These are phyloP conservation scores for Aspergillus chevalieri DNA, from an alignment of 2,329 filamentous ascomycete genomes.

Conservation along the genomic window DNA sequence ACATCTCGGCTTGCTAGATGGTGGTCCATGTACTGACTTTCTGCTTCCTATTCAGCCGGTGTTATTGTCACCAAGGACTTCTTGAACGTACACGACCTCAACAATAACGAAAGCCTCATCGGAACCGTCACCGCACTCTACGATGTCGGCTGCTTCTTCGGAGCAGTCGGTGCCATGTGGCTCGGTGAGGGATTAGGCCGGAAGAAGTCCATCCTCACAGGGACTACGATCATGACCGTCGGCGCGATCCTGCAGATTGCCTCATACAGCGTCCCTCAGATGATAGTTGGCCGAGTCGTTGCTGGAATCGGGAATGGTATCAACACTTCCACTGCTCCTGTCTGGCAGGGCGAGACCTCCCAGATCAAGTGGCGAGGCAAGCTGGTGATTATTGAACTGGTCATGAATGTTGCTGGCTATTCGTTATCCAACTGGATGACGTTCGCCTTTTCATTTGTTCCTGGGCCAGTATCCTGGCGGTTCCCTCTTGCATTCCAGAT, in stretches of 20 bases:
- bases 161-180: slow-evolving; percentile 16
- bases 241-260: slow-evolving; percentile 23
- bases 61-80: slow-evolving; percentile 19
- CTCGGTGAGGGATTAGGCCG: slow-evolving; percentile 16
- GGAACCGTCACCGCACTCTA: slow-evolving; percentile 13
- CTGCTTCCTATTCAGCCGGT: slow-evolving; percentile 11
- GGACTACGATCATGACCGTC: slow-evolving; percentile 16
- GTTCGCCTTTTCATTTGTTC: slow-evolving; percentile 37
- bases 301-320: slow-evolving; percentile 42
- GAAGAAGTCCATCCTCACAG: slow-evolving; percentile 17
- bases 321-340: slow-evolving; percentile 44
- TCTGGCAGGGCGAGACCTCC: slow-evolving; percentile 48
- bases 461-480: slow-evolving; percentile 27
- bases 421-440: slow-evolving; percentile 41
- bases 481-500: slow-evolving; percentile 29
- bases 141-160: slow-evolving; percentile 21
- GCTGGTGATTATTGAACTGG: slow-evolving; percentile 25
- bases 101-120: slow-evolving; percentile 3
- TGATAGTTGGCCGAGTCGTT: slow-evolving; percentile 43
- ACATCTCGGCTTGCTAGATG: too few species aligned
- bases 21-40: neutral
- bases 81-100: slow-evolving; percentile 10
- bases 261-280: slow-evolving; percentile 22
- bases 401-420: slow-evolving; percentile 30
- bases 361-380: slow-evolving; percentile 27